Conservation (phyloP, 73 alveolate species). For the Tetrahymena malaccensis region DNA sequence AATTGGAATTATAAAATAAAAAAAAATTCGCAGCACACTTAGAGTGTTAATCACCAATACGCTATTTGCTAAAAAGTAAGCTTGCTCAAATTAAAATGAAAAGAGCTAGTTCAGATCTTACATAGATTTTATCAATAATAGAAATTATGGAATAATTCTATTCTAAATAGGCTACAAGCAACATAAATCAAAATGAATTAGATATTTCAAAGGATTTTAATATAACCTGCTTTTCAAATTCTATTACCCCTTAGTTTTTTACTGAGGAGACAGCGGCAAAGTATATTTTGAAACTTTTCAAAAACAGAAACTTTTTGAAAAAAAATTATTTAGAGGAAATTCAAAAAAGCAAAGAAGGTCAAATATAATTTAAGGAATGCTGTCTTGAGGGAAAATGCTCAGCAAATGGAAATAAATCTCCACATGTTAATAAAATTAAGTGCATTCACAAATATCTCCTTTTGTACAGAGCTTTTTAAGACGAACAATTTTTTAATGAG, state of each 20-base stretch:
- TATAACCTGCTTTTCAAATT: not conserved
- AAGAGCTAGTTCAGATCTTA: not conserved
- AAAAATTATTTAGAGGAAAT: not conserved
- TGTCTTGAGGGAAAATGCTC: not conserved
- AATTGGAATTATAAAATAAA: not conserved
- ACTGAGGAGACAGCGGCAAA: not conserved
- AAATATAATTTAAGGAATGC: not conserved
- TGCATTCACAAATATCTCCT: not conserved
- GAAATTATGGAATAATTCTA: not conserved
- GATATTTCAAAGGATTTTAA: not conserved
- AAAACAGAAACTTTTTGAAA: not conserved
- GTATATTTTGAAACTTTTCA: not conserved
- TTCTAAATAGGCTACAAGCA: not conserved
- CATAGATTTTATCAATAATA: not conserved
- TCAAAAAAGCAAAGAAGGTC: not conserved
- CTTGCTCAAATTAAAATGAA: not conserved
- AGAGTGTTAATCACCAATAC: not conserved
- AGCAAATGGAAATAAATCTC: not conserved
- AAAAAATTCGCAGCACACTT: not conserved
- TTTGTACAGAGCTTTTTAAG: not conserved
- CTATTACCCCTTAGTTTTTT: not conserved
- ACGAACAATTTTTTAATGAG: not conserved
- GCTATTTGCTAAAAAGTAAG: not conserved
- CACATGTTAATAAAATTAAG: not conserved
- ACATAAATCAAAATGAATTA: not conserved